phyloP scores from a whole-genome alignment of 1,139 yeast genomes.

The Ashbya aceris region DNA sequence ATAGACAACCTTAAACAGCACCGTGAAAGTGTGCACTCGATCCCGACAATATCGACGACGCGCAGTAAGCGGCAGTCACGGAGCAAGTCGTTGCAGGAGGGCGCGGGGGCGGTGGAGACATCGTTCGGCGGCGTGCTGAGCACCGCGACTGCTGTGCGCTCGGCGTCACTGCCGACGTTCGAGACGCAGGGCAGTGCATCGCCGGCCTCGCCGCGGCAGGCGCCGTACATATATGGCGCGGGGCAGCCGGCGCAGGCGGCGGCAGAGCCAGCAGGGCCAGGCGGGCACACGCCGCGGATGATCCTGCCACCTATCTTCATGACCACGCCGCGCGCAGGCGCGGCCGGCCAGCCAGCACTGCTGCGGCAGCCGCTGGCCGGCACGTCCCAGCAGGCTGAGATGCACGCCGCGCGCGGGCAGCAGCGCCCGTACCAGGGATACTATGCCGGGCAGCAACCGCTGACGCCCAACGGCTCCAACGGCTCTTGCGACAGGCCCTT shows the following conservation, averaged over 20 bases:
- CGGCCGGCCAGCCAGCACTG: background rate
- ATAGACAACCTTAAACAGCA: slow-evolving; percentile 87
- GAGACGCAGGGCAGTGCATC: background rate
- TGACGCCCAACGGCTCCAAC: background rate
- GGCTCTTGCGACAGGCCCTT: background rate
- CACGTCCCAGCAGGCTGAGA: background rate
- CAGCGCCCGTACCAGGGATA: background rate
- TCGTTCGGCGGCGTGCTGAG: too few relatives aligned
- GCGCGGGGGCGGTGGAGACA: too few relatives aligned
- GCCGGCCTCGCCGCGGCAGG: background rate
- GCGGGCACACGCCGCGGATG: background rate
- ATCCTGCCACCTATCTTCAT: slow-evolving; percentile 1
- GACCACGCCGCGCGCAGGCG: background rate
- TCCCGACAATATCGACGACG: slow-evolving; percentile 36
- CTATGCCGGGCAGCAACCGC: background rate
- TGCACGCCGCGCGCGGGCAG: background rate
- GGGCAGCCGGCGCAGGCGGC: background rate
- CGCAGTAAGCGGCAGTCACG: background rate
- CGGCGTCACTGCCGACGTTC: background rate
- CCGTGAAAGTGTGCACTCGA: slow-evolving; percentile 82
- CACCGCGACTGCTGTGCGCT: background rate
- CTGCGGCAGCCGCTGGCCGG: background rate
- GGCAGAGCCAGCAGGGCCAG: background rate
- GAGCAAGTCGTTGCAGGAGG: slow-evolving; percentile 2
- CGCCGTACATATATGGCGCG: too few relatives aligned